Evolutionary conservation across 768 basidiomycete genomes (phyloP).

Genomic region (Rubroboletus satanas): DNA sequence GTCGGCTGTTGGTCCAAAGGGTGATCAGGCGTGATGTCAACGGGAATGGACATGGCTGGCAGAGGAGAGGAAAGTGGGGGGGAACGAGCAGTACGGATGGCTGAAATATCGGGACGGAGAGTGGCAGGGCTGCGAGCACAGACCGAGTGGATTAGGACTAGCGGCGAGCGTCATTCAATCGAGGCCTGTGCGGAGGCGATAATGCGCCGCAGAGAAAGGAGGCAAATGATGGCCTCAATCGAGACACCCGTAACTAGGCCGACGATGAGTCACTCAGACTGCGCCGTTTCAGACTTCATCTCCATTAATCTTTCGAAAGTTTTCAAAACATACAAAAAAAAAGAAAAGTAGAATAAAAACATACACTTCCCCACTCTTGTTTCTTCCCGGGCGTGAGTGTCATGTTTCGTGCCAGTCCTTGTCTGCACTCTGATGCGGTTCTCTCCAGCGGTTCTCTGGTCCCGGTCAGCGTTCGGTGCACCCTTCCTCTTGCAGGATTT

Average conservation of each 20-base stretch:
- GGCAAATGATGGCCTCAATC: background rate
- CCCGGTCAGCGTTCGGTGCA: slow-evolving; percentile 3
- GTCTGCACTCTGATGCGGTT: no score
- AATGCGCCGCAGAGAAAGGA: background rate
- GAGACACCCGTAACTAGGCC: background rate
- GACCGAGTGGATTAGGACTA: background rate
- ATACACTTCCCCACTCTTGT: background rate
- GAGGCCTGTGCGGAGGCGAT: background rate
- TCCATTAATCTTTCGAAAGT: no score
- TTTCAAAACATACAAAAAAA: background rate
- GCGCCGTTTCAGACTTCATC: background rate
- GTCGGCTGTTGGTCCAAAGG: slow-evolving; percentile 57
- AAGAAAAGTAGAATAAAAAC: background rate
- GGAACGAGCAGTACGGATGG: background rate
- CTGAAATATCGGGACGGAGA: background rate
- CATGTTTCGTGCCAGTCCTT: no score
- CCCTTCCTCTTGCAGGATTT: background rate
- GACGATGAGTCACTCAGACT: background rate
- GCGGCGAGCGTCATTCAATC: no score
- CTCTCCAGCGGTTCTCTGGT: background rate
- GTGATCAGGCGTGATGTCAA: slow-evolving; percentile 30
- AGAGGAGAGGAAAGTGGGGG: background rate
- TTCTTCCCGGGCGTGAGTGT: background rate
- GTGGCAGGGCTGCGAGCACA: no score
- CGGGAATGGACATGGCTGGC: slow-evolving; percentile 15